These are phyloP conservation scores for Ascochyta lentis DNA, from an alignment of 2,329 filamentous ascomycete species.

Conservation along the genomic window DNA sequence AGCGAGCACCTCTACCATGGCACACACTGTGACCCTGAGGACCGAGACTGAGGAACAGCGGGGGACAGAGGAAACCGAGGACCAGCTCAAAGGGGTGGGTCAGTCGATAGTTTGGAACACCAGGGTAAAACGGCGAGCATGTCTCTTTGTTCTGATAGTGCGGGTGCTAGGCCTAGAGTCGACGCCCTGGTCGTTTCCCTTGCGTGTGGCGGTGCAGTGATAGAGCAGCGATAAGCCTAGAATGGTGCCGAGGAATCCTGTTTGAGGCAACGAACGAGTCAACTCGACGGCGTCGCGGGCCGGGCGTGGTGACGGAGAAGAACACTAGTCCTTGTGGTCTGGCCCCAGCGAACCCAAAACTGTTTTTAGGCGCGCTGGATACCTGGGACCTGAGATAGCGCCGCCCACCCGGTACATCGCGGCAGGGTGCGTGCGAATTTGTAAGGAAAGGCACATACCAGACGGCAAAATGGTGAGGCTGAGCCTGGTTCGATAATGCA, in stretches of 20 bases:
- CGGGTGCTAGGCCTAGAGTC: not conserved
- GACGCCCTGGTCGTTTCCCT: not conserved
- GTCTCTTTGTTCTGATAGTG: slow-evolving; percentile 9
- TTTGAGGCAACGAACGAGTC: slow-evolving; percentile 10
- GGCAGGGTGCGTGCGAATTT: not conserved
- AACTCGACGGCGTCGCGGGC: slow-evolving; percentile 6
- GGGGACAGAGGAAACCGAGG: not conserved
- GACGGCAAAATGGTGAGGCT: not conserved
- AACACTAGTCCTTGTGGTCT: slow-evolving; percentile 10
- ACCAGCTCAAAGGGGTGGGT: slow-evolving; percentile 2
- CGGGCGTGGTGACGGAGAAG: not conserved
- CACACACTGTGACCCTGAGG: slow-evolving; percentile 2
- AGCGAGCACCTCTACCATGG: slow-evolving; percentile 20
- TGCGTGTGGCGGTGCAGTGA: slow-evolving; percentile 16
- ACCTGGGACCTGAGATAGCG: not conserved
- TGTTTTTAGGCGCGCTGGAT: not conserved
- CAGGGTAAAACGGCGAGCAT: slow-evolving; percentile 6
- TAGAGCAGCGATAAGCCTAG: slow-evolving; percentile 11
- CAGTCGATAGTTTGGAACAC: slow-evolving; percentile 16
- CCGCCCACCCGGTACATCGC: not conserved
- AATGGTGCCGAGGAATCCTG: not conserved
- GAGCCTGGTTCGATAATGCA: not conserved
- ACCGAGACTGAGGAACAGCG: slow-evolving; percentile 6
- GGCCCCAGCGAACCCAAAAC: not conserved
- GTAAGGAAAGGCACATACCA: not conserved